These are phyloP conservation scores for Sabuloglossum arenarium DNA, from an alignment of 495 filamentous ascomycete genomes.

Conservation along the genomic window DNA sequence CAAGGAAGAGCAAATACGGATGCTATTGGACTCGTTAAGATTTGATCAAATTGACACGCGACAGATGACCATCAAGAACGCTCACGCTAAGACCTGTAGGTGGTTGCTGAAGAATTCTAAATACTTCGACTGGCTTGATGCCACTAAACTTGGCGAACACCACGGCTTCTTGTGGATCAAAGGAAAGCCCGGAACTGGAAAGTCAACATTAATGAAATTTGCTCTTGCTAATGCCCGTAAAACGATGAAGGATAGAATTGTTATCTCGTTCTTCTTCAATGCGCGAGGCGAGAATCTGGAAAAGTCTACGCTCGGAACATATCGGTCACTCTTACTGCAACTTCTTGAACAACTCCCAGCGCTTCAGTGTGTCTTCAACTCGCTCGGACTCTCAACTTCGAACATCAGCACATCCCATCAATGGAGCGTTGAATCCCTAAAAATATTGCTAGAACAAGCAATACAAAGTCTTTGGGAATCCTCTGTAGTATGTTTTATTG, in stretches of 20 bases:
- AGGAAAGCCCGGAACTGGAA: slow-evolving; percentile 34
- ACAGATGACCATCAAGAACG: slow-evolving; percentile 17
- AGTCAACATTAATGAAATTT: slow-evolving; percentile 33
- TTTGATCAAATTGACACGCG: slow-evolving; percentile 22
- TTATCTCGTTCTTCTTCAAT: slow-evolving; percentile 31
- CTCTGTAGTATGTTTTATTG: slow-evolving; percentile 18
- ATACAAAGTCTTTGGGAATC: slow-evolving; percentile 10
- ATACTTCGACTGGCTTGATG: slow-evolving; percentile 28
- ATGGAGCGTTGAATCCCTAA: slow-evolving; percentile 15
- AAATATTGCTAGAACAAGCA: slow-evolving; percentile 14
- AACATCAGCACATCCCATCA: background rate
- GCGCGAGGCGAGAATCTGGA: slow-evolving; percentile 27
- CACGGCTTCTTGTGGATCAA: slow-evolving; percentile 35
- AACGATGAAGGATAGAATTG: slow-evolving; percentile 7
- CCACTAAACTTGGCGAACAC: slow-evolving; percentile 16
- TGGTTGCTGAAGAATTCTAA: slow-evolving; percentile 24
- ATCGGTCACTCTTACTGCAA: slow-evolving; percentile 27
- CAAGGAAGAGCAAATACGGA: slow-evolving; percentile 6
- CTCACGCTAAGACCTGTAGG: slow-evolving; percentile 23
- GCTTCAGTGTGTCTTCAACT: slow-evolving; percentile 10
- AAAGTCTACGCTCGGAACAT: slow-evolving; percentile 30
- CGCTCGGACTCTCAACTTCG: background rate
- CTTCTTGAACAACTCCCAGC: slow-evolving; percentile 13
- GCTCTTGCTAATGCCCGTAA: slow-evolving; percentile 12
- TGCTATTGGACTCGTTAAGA: slow-evolving; percentile 15